Evolutionary conservation across 2,329 filamentous ascomycete genomes (phyloP).

Genomic region (Aspergillus aculeatus): DNA sequence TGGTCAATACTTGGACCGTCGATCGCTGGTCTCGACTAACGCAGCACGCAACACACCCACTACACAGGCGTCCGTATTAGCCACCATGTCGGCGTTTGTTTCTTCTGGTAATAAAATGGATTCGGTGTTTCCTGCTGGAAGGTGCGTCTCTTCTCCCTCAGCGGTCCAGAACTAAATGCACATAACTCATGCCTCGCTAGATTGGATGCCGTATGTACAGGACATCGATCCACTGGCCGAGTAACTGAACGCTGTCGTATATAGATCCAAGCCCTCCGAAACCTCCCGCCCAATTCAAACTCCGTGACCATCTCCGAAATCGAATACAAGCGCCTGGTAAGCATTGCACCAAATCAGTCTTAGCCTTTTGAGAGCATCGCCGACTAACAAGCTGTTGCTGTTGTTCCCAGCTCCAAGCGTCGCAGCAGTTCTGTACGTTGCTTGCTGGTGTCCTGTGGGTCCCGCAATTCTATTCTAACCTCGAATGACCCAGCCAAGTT

Average conservation of each 20-base stretch:
- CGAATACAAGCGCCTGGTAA: slow-evolving; percentile 62
- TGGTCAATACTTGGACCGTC: neutral
- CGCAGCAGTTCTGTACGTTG: slow-evolving; percentile 17
- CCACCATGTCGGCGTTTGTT: slow-evolving; percentile 43
- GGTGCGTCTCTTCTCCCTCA: slow-evolving; percentile 48
- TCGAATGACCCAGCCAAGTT: slow-evolving; percentile 43
- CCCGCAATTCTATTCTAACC: slow-evolving; percentile 4
- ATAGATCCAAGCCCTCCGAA: slow-evolving; percentile 24
- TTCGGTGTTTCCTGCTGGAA: slow-evolving; percentile 61
- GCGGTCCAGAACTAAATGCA: neutral
- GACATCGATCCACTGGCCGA: neutral
- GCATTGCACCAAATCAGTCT: slow-evolving; percentile 14
- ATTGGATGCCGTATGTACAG: neutral
- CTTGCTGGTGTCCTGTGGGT: neutral
- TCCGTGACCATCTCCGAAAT: slow-evolving; percentile 57
- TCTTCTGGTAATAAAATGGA: slow-evolving; percentile 58
- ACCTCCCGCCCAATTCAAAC: slow-evolving; percentile 35
- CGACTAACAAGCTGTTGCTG: neutral
- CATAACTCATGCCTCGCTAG: neutral
- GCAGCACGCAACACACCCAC: neutral
- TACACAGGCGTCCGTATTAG: neutral
- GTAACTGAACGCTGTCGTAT: slow-evolving; percentile 12
- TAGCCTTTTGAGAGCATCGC: neutral
- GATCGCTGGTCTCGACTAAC: slow-evolving; percentile 10
- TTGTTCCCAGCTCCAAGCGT: slow-evolving; percentile 17